A percentile compares a stretch with the other conserved stretches of the same genome.
Conservation (phyloP, 1,284 basidiomycete species). For the Sporisorium scitamineum region DNA sequence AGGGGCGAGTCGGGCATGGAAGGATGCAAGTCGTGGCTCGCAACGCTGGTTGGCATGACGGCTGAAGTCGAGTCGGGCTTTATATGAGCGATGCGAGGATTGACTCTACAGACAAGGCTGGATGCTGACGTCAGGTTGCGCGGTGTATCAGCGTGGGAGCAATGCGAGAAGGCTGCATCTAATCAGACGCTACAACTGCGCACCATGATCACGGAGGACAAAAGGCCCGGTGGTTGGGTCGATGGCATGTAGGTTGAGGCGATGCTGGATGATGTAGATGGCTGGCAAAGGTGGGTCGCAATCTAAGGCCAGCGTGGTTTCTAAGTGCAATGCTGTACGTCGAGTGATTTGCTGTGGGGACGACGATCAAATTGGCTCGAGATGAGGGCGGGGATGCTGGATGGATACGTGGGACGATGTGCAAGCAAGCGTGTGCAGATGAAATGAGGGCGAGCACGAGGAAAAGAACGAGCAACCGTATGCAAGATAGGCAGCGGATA, state of each 20-base stretch:
- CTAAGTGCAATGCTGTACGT: no score
- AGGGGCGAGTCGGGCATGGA: constrained; percentile 30
- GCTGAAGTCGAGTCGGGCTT: background rate
- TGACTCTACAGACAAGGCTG: background rate
- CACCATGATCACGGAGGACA: background rate
- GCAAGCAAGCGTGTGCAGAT: background rate
- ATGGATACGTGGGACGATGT: background rate
- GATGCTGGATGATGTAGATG: no score
- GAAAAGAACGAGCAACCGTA: background rate
- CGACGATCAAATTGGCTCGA: background rate
- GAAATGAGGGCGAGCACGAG: background rate
- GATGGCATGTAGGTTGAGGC: background rate
- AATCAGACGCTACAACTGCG: background rate
- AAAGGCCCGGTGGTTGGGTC: background rate
- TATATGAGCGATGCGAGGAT: background rate
- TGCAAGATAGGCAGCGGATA: background rate
- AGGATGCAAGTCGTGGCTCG: constrained; percentile 26
- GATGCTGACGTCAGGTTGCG: constrained; percentile 4
- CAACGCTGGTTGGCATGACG: constrained; percentile 28
- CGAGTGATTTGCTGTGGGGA: background rate
- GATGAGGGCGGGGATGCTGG: background rate
- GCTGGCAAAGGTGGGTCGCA: background rate
- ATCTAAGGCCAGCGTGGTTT: no score
- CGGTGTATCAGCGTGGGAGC: background rate
- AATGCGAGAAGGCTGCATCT: background rate